Evolutionary conservation across 2,329 filamentous ascomycete species (phyloP).

Genomic region (Neofusicoccum umdonicola): DNA sequence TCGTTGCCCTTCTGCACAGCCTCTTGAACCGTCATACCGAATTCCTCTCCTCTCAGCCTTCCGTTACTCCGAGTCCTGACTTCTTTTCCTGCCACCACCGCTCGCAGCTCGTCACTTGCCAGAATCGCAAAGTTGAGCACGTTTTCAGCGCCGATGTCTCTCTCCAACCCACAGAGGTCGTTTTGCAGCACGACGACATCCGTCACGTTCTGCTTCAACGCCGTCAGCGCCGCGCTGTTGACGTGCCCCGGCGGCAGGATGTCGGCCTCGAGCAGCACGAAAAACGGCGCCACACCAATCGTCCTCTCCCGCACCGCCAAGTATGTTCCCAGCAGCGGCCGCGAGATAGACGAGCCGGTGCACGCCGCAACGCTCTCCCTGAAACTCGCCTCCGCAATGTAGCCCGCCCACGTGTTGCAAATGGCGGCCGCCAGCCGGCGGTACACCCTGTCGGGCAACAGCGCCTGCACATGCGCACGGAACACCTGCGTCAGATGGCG

Average conservation of each 20-base stretch:
- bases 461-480: not conserved
- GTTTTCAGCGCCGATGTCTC: not conserved
- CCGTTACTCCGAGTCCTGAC: not conserved
- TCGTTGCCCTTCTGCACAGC: not conserved
- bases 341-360: not conserved
- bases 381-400: not conserved
- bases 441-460: not conserved
- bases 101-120: not conserved
- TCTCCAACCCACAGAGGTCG: not conserved
- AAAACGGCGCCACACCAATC: not conserved
- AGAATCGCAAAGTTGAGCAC: not conserved
- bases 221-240: not conserved
- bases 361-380: not conserved
- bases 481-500: not conserved
- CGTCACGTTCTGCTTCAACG: not conserved
- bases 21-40: not conserved
- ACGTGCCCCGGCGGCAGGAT: not conserved
- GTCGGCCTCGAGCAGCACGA: not conserved
- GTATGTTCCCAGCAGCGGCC: not conserved
- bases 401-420: not conserved
- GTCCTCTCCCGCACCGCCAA: not conserved
- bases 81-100: not conserved
- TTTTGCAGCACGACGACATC: not conserved
- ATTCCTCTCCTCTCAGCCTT: not conserved
- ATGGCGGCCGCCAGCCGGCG: not conserved